Base-by-base conservation (phyloP, 345 rosid genomes). In the Adansonia digitata region DNA sequence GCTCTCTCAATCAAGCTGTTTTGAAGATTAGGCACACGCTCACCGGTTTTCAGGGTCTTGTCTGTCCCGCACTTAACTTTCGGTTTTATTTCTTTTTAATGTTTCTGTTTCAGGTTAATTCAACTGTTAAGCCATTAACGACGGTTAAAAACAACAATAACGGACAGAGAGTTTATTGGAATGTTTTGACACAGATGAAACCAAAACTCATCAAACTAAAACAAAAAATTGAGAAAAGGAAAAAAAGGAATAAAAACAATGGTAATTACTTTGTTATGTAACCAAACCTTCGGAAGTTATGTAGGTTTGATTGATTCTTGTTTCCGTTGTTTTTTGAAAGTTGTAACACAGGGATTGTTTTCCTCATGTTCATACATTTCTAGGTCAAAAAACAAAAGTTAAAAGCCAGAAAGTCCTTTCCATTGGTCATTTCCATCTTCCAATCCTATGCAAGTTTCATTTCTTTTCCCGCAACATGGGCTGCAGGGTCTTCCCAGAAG, bases 41-140 rank as follows among this genome's bases (percentile, higher is more conserved):
- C 26, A 3, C 76, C 40, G 5, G 76, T 13, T 74, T 74, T 62
- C 57, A 62, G 29, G 67, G 11, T 64, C 51, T 65, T 74, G 77
- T 37, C 71, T 12, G n/a, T n/a, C n/a, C n/a, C n/a, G n/a, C n/a
- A n/a, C 60, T 7, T 52, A 74, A 24, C 12, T 42, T 31, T 39
- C 11, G 3, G 14, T 37, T 39, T n/a, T 34, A 57, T 57, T 24
- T 4, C 12, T 45, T 46, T 40, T 35, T 35, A 18, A 2, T 8
- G 4, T 63, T n/a, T 29, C 45, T 56, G 34, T 56, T 56, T 56
- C 61, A 10, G 15, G 31, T 37, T 20, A 61, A 69, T 27, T 49
- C 35, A 39, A 49, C 77, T 20, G 49, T 46, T 64, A 40, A 51
- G 37, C 55, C 37, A 53, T 72, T 72, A 17, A 24, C 12, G 20